Evolutionary conservation across 495 filamentous ascomycete genomes (phyloP).

Genomic region (Neurospora sp.): DNA sequence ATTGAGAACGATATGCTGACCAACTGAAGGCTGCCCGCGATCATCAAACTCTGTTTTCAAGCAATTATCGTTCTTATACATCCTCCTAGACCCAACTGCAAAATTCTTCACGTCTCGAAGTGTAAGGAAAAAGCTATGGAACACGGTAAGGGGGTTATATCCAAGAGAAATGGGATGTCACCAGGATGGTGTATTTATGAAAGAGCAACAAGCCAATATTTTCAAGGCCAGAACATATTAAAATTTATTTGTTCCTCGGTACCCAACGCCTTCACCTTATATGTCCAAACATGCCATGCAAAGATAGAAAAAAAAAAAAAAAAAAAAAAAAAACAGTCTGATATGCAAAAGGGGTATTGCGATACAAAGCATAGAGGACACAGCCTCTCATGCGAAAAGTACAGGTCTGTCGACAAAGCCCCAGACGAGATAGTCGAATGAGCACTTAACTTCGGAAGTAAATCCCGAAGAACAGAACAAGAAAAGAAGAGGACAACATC

Average conservation of each 20-base stretch:
- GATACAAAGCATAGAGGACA: neutral
- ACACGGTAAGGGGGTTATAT: neutral
- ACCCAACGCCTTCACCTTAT: neutral
- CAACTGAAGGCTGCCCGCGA: neutral
- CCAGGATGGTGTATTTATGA: neutral
- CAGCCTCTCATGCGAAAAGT: neutral
- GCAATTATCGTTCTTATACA: neutral
- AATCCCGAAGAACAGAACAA: neutral
- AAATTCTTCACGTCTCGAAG: neutral
- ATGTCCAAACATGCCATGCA: neutral
- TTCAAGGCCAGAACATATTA: neutral
- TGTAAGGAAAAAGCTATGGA: neutral
- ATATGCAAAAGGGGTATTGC: neutral
- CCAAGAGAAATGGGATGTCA: neutral
- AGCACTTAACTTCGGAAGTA: neutral
- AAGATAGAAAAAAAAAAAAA: neutral
- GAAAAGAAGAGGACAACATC: neutral
- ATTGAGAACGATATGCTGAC: neutral
- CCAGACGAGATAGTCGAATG: neutral
- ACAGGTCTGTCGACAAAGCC: neutral
- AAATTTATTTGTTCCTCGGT: neutral
- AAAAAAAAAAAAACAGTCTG: neutral
- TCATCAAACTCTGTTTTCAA: neutral
- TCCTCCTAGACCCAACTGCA: neutral
- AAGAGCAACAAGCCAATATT: neutral